Evolutionary conservation across 1,139 yeast species (phyloP), one percentile per base, ranked within the genome.

Genomic region (Nakaseomyces bracarensis): DNA sequence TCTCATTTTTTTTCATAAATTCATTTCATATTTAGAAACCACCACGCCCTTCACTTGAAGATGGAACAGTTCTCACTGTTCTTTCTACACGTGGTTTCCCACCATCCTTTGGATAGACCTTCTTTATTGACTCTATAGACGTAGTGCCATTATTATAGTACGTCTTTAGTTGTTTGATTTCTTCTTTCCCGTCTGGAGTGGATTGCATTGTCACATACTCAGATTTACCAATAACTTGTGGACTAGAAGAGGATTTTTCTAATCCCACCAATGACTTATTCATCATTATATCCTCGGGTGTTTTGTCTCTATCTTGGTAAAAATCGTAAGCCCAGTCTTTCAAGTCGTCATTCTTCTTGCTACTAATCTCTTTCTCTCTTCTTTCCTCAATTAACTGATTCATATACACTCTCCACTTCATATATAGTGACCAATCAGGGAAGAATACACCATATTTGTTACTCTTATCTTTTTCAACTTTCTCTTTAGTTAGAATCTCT

Each of bases 121-220:
- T 75, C 43, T 51, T 61, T 28, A 56, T 52, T 10, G 60, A 57
- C 40, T 60, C 60, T 19, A 60, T 52, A 45, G 66, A 64, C 23
- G 75, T 72, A 3, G 82, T 72, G 6, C 95, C 95, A 57, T 86
- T 94, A 31, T 65, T 70, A 56, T 67, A 85, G 51, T 69, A 71
- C 49, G 79, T 76, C 49, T 70, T 70, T 19, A 65, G 62, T 48
- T 76, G 75, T 20, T 72, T 71, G 52, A 71, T 65, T 47, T 75
- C 74, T 42, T 80, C 75, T 39, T 71, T 66, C 18, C 75, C 72
- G 14, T 82, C 78, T 37, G 79, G 77, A 9, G 71, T 69, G 8
- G 75, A 65, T 38, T 61, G 65, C 50, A 70, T 71, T 34, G 69
- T 64, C 1, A 75, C 68, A 22, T 70, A 65, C 29, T 70, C 63